Evolutionary conservation across 352 stramenopile species (phyloP).

Genomic region (Phytophthora sojae): DNA sequence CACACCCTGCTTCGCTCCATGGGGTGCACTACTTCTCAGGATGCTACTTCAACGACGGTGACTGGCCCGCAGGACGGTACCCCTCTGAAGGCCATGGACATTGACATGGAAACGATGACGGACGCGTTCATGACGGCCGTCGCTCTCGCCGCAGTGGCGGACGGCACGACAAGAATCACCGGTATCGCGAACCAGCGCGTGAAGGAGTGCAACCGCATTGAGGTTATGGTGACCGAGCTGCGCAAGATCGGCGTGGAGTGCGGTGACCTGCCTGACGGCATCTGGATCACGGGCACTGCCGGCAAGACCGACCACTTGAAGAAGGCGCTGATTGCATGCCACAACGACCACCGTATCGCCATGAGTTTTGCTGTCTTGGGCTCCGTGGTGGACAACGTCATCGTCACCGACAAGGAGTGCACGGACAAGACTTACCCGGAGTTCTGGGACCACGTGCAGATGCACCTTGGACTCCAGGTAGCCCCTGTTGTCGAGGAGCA

Average conservation of each 20-base stretch:
- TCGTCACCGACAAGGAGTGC: slow-evolving; percentile 97
- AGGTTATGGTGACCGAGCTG: slow-evolving; percentile 97
- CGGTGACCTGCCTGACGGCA: slow-evolving; percentile 76
- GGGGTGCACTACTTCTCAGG: slow-evolving; percentile 76
- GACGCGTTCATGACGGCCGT: slow-evolving; percentile 98
- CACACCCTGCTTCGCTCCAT: slow-evolving; percentile 85
- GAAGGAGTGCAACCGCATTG: slow-evolving; percentile 99
- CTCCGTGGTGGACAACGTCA: slow-evolving; percentile 90
- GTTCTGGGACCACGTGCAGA: slow-evolving; percentile 92
- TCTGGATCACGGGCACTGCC: slow-evolving; percentile 77
- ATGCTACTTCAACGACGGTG: slow-evolving; percentile 74
- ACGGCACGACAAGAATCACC: slow-evolving; percentile 96
- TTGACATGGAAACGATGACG: slow-evolving; percentile 98
- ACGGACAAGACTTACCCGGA: slow-evolving; percentile 98
- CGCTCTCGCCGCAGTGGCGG: slow-evolving; percentile 94
- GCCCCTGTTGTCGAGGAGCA: slow-evolving; percentile 48
- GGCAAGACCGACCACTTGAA: slow-evolving; percentile 61
- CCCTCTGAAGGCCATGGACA: slow-evolving; percentile 87
- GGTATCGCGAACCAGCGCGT: slow-evolving; percentile 99
- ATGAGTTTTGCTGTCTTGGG: slow-evolving; percentile 98
- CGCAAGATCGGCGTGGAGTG: slow-evolving; percentile 93
- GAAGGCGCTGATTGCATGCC: slow-evolving; percentile 80
- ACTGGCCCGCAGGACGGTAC: slow-evolving; percentile 78
- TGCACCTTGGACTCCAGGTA: slow-evolving; percentile 69
- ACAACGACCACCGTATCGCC: slow-evolving; percentile 98